phyloP scores from a whole-genome alignment of 345 rosid genomes.

The Citrus maxima region DNA sequence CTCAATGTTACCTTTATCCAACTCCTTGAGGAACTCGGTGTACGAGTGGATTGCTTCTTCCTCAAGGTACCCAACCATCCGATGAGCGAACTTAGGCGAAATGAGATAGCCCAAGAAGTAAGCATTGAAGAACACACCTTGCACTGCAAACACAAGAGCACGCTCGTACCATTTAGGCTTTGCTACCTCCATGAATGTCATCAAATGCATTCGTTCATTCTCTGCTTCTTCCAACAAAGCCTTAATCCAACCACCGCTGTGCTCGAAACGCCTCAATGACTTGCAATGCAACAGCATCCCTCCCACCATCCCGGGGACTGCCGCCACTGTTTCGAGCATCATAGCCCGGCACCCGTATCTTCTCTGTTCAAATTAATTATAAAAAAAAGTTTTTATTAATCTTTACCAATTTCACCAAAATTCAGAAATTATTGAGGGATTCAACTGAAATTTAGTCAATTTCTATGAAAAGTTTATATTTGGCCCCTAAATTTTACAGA shows the following conservation, averaged over 20 bases:
- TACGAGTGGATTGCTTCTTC: conserved; percentile 85
- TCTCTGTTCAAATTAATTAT: conserved; percentile 28
- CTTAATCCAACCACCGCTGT: conserved; percentile 85
- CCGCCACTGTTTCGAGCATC: conserved; percentile 90
- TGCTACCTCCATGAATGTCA: conserved; percentile 85
- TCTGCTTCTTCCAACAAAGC: conserved; percentile 79
- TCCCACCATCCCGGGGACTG: conserved; percentile 83
- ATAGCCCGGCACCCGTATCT: conserved; percentile 78
- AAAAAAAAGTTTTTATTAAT: too few species aligned
- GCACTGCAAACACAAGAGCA: conserved; percentile 64
- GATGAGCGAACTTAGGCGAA: conserved; percentile 78
- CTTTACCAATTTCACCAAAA: background rate
- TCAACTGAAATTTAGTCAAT: background rate
- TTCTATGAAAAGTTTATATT: too few species aligned
- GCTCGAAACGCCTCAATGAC: conserved; percentile 67
- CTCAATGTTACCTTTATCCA: conserved; percentile 69
- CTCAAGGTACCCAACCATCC: conserved; percentile 77
- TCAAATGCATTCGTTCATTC: conserved; percentile 87
- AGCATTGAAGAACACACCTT: conserved; percentile 76
- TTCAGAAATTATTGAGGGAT: background rate
- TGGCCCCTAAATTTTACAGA: background rate
- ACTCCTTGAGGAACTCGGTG: conserved; percentile 76
- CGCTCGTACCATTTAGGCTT: conserved; percentile 79
- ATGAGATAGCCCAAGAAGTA: conserved; percentile 65
- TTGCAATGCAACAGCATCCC: conserved; percentile 77